Conservation (phyloP, 306 rosid species). For the Glycine tomentella region DNA sequence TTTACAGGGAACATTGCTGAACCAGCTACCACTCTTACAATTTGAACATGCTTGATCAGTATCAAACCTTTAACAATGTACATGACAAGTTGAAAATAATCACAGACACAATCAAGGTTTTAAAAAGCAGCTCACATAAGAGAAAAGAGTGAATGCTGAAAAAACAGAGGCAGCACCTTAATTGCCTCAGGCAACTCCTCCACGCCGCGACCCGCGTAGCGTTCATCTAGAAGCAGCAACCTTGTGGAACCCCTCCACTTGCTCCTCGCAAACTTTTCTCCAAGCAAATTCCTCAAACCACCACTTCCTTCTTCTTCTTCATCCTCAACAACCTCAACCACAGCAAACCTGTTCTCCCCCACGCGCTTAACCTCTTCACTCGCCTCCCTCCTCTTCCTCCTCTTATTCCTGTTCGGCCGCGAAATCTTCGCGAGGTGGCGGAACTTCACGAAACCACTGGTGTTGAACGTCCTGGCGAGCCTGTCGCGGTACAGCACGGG, state of each 20-base stretch:
- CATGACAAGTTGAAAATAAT: neutral
- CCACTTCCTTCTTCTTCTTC: conserved; percentile 44
- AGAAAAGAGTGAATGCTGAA: conserved; percentile 44
- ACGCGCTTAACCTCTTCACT: conserved; percentile 46
- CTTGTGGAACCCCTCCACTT: conserved; percentile 90
- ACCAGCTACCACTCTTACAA: neutral
- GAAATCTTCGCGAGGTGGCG: conserved; percentile 83
- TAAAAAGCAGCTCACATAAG: conserved; percentile 43
- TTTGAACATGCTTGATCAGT: too few species aligned
- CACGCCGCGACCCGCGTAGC: conserved; percentile 50
- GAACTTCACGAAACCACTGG: conserved; percentile 77
- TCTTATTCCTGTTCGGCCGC: conserved; percentile 68
- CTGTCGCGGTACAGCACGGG: conserved; percentile 78
- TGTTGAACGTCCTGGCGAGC: conserved; percentile 71
- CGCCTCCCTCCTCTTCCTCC: conserved; percentile 13
- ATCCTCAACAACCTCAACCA: conserved; percentile 77
- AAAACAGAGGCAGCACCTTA: conserved; percentile 76
- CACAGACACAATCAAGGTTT: neutral
- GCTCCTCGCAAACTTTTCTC: conserved; percentile 61
- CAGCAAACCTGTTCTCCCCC: conserved; percentile 50
- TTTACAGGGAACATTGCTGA: neutral
- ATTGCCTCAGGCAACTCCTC: conserved; percentile 85
- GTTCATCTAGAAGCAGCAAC: conserved; percentile 81
- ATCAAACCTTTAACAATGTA: neutral
- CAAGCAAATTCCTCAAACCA: conserved; percentile 72